Conservation (phyloP, 257 asterid genomes). For the Solanum dulcamara region DNA sequence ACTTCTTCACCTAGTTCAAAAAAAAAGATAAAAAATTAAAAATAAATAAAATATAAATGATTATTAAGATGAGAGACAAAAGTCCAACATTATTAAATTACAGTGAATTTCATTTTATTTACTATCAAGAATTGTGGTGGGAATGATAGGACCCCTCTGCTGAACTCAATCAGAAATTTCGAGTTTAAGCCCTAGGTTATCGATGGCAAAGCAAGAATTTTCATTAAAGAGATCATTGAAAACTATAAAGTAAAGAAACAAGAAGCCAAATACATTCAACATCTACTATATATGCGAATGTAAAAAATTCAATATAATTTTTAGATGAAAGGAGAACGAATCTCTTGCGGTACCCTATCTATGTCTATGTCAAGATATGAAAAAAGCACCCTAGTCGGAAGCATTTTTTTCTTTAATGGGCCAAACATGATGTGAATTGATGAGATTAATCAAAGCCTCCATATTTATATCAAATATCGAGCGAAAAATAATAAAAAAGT, state of each 20-base stretch:
- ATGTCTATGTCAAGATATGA: background rate
- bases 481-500: background rate
- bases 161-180: background rate
- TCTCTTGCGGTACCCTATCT: background rate
- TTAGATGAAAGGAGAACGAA: background rate
- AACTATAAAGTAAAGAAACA: background rate
- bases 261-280: background rate
- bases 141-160: background rate
- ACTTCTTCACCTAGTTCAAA: background rate
- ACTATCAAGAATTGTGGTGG: background rate
- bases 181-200: background rate
- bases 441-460: background rate
- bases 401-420: background rate
- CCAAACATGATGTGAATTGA: background rate
- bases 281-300: background rate
- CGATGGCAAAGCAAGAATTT: background rate
- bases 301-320: background rate
- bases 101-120: background rate
- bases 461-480: background rate
- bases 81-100: background rate
- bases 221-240: background rate
- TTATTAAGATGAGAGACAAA: background rate
- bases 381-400: background rate
- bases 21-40: background rate
- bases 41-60: background rate